Evolutionary conservation across 768 basidiomycete genomes (phyloP), one percentile per base, ranked within the genome.

Genomic region (Russula vinacea): DNA sequence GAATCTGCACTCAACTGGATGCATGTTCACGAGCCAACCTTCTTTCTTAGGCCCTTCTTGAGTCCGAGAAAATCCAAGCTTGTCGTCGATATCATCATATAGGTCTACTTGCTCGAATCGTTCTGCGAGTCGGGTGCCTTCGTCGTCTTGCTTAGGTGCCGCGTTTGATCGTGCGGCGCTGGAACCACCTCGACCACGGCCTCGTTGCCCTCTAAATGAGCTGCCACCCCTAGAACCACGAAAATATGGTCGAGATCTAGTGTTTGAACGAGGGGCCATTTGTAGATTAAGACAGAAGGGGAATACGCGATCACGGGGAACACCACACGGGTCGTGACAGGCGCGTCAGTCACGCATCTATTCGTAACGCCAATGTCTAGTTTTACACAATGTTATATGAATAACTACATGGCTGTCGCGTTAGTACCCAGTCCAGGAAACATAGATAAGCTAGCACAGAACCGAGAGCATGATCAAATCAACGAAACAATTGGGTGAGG

Each of bases 11-110:
- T 69, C 72, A 64, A 94, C 94, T 58, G 97, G 92, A 74, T 96
- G 95, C 96, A 99, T 98, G 73, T 98, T 98, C 67, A 99, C 86
- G 72, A 99, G 78, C 97, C 97, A 98, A 2, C 95, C 97, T 59
- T 91, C 89, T 72, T 80, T 85, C 70, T 78, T 78, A 3, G 80
- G 76, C 0, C 95, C 96, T 71, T 95, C 90, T 64, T 91, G 86
- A 55, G 92, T 79, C 66, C 88, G 81, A 45, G 78, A 77, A 74
- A 98, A 99, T 0, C 97, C 97, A 19, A 98, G 78, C 74, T 91
- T 92, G 76, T 92, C 93, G 71, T 99, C 97, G 22, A 98, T 84
- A 70, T 96, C 93, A 74, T 98, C 94, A 67, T 77, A 79, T 19
- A 90, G 69, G 39, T 80, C 76, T 6, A 89, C 85, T 68, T 84